Base-by-base conservation (phyloP, 352 stramenopile species). In the Albugo candida region DNA sequence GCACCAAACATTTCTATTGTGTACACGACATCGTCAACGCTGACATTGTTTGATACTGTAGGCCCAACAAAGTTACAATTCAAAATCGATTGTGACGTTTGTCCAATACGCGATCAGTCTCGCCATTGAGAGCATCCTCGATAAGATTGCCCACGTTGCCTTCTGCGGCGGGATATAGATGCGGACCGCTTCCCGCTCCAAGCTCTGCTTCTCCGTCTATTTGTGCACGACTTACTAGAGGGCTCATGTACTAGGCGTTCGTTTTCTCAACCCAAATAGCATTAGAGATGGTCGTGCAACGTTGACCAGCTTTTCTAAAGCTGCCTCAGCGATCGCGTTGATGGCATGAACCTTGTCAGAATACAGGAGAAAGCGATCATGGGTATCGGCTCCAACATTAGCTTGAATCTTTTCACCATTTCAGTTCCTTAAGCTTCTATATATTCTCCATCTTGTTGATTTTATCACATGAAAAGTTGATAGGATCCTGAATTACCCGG, bases 311-410 rank as follows among this genome's bases (percentile, higher is more conserved):
- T 35, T 92, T 92, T n/a, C 94, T 93, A 98, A 97, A 5, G 85
- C 84, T 13, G 94, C 92, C 10, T 84, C 88, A 14, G 83, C 66
- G 38, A 96, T 58, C n/a, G 83, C 78, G 48, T 78, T 78, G 45
- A 95, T 52, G 11, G 83, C 70, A 39, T 83, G 71, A 36, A 94
- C 73, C 63, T 95, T 95, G 59, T 96, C 69, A 34, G 79, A 84
- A 71, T 97, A 92, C 18, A 89, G 81, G 57, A 98, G 65, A 44
- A 98, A 78, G 14, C 96, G 81, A n/a, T 80, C 91, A 70, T 99
- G 94, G 67, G 98, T 99, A 74, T 99, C 98, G 48, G 94, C 94
- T 21, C 92, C 93, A 5, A 98, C 61, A 75, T 98, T 98, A 43
- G 91, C 77, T 61, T 97, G 87, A 39, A 97, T 89, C 40, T 88